A percentile compares a stretch with the other conserved stretches of the same genome.
Conservation (phyloP, 2,329 filamentous ascomycete genomes). For the Sordariomycetes sp. region DNA sequence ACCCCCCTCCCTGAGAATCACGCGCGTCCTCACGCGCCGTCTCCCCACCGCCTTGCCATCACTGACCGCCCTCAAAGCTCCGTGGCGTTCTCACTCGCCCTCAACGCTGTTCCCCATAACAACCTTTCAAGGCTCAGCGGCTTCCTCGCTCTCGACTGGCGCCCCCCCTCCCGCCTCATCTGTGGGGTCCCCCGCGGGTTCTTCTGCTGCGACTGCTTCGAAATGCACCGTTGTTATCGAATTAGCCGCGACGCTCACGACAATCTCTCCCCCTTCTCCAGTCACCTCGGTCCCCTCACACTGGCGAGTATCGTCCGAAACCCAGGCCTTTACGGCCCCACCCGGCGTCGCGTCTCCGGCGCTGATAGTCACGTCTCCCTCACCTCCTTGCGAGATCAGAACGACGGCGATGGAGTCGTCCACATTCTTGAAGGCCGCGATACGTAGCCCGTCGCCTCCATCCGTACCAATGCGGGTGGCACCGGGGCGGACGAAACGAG, state of each 20-base stretch:
- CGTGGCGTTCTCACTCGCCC: no score
- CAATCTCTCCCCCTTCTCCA: constrained; percentile 11
- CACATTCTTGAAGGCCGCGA: constrained; percentile 22
- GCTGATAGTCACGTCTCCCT: constrained; percentile 5
- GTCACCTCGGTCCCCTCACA: constrained; percentile 12
- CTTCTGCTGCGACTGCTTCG: background rate
- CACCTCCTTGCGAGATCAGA: constrained; percentile 15
- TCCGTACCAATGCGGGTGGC: constrained; percentile 19
- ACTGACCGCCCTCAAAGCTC: no score
- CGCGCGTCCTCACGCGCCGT: no score
- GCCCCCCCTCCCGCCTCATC: background rate
- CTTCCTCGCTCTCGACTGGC: background rate
- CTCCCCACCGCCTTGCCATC: no score
- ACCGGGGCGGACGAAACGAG: constrained; percentile 24
- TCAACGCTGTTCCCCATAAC: no score
- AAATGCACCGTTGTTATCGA: constrained; percentile 15
- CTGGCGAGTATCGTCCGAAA: constrained; percentile 14
- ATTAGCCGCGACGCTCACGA: constrained; percentile 13
- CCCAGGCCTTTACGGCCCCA: constrained; percentile 14
- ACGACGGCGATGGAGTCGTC: constrained; percentile 26
- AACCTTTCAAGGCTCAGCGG: background rate
- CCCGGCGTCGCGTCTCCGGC: background rate
- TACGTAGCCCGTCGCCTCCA: constrained; percentile 17
- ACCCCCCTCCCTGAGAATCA: no score
- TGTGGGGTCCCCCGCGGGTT: background rate